Percentiles rank a stretch among this genome's conserved stretches.
These are phyloP conservation scores for Malus sieversii DNA, from an alignment of 306 rosid genomes.

Conservation along the genomic window DNA sequence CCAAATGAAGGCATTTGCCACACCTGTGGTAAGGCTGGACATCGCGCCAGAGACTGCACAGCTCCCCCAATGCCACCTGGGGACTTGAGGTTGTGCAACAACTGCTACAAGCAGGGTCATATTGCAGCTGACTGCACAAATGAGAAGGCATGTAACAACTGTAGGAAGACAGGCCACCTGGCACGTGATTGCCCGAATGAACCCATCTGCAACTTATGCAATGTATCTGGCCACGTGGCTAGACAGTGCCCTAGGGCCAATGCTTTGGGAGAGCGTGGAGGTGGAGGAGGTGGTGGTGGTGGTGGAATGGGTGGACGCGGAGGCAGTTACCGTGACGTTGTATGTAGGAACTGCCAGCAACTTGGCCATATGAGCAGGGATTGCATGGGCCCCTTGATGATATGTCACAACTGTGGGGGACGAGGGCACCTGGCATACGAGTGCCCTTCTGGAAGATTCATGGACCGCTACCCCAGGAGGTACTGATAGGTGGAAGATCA, in stretches of 20 bases:
- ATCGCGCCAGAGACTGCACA: constrained; percentile 88
- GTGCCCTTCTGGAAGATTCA: constrained; percentile 90
- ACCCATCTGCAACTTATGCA: constrained; percentile 89
- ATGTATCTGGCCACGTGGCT: constrained; percentile 91
- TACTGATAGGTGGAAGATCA: constrained; percentile 39
- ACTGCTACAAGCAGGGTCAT: constrained; percentile 97
- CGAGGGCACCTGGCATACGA: constrained; percentile 94
- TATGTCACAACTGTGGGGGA: constrained; percentile 96
- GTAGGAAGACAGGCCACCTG: constrained; percentile 92
- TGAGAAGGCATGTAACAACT: constrained; percentile 98
- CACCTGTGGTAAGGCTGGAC: constrained; percentile 94
- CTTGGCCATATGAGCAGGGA: constrained; percentile 95
- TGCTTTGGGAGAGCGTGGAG: constrained; percentile 47
- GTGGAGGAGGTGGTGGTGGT: constrained; percentile 24
- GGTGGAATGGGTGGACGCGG: constrained; percentile 19
- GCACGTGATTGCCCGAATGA: constrained; percentile 98
- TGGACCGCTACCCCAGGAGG: constrained; percentile 91
- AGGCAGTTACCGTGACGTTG: constrained; percentile 52
- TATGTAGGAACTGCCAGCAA: constrained; percentile 92
- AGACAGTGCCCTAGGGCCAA: constrained; percentile 79
- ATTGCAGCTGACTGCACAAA: constrained; percentile 94
- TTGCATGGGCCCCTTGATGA: constrained; percentile 93
- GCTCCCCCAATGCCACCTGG: constrained; percentile 84
- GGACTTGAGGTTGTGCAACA: constrained; percentile 89
- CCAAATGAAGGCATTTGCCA: constrained; percentile 97